phyloP scores from a whole-genome alignment of 2,329 filamentous ascomycete species.

The Hypocreales sp. region DNA sequence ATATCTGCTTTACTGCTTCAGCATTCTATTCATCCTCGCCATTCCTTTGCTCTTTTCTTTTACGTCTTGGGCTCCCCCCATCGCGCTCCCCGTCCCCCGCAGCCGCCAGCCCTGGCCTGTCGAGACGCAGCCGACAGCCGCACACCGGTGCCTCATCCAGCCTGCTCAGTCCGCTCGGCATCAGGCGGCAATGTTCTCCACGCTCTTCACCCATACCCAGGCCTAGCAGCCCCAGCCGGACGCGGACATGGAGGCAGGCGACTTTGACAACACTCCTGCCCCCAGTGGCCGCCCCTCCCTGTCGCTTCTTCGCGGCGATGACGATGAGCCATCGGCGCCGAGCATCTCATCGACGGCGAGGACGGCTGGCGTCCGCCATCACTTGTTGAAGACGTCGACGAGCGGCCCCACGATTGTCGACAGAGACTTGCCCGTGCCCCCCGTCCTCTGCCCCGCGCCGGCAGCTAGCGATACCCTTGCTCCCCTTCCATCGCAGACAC shows the following conservation, averaged over 20 bases:
- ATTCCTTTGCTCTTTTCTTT: background rate
- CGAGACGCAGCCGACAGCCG: too few relatives aligned
- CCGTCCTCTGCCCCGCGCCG: slow-evolving; percentile 2
- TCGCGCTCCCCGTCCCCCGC: background rate
- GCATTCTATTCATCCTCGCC: too few relatives aligned
- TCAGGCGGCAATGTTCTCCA: slow-evolving; percentile 5
- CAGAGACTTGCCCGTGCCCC: slow-evolving; percentile 7
- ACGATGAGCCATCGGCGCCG: slow-evolving; percentile 1
- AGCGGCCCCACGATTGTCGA: slow-evolving; percentile 6
- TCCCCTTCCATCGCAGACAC: background rate
- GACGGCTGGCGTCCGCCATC: slow-evolving; percentile 6
- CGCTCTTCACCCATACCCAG: slow-evolving; percentile 8
- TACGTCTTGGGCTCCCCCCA: background rate
- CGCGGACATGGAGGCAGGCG: slow-evolving; percentile 8
- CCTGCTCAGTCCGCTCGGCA: background rate
- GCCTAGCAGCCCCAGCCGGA: slow-evolving; percentile 6
- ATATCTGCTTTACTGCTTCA: too few relatives aligned
- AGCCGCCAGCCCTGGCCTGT: too few relatives aligned
- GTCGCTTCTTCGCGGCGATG: slow-evolving; percentile 6
- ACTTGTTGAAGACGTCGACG: slow-evolving; percentile 10
- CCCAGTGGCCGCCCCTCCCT: slow-evolving; percentile 15
- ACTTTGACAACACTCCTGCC: slow-evolving; percentile 18
- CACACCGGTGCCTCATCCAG: too few relatives aligned
- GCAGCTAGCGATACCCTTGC: slow-evolving; percentile 2
- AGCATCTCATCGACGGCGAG: slow-evolving; percentile 3